phyloP scores from a whole-genome alignment of 352 stramenopile species.

The Phytophthora tubulina region DNA sequence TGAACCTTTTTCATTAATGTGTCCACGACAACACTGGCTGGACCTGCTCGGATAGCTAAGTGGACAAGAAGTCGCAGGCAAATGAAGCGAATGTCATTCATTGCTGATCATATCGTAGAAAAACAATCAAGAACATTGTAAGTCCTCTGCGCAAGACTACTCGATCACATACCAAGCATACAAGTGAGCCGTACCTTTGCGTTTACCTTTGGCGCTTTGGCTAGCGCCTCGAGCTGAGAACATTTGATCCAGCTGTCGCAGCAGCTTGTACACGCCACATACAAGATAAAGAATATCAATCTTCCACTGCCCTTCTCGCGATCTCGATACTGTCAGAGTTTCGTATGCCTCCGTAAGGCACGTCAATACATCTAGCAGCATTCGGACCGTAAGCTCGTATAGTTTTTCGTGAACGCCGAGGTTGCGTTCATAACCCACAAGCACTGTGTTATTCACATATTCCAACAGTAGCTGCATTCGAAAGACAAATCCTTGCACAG shows the following conservation, averaged over 20 bases:
- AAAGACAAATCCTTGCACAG: slow-evolving; percentile 64
- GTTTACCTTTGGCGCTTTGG: slow-evolving; percentile 38
- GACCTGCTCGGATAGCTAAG: slow-evolving; percentile 53
- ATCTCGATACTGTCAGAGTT: slow-evolving; percentile 52
- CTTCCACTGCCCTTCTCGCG: slow-evolving; percentile 67
- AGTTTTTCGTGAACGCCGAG: slow-evolving; percentile 76
- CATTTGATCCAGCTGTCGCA: slow-evolving; percentile 66
- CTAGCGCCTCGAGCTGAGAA: slow-evolving; percentile 39
- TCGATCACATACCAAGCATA: neutral
- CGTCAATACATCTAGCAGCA: slow-evolving; percentile 58
- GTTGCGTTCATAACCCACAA: slow-evolving; percentile 59
- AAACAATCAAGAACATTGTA: slow-evolving; percentile 1
- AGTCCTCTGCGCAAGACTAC: neutral
- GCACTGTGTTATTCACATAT: slow-evolving; percentile 44
- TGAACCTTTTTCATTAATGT: slow-evolving; percentile 44
- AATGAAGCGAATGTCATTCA: slow-evolving; percentile 53
- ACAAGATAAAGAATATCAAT: slow-evolving; percentile 81
- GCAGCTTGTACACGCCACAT: slow-evolving; percentile 58
- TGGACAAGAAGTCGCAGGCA: slow-evolving; percentile 64
- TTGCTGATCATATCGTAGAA: slow-evolving; percentile 36
- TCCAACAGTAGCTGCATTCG: slow-evolving; percentile 62
- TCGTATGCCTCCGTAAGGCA: slow-evolving; percentile 64
- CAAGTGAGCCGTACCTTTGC: slow-evolving; percentile 38
- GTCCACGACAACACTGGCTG: slow-evolving; percentile 50
- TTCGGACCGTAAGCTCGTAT: slow-evolving; percentile 57